phyloP scores from a whole-genome alignment of 768 basidiomycete genomes.

The Lepiota venenata region DNA sequence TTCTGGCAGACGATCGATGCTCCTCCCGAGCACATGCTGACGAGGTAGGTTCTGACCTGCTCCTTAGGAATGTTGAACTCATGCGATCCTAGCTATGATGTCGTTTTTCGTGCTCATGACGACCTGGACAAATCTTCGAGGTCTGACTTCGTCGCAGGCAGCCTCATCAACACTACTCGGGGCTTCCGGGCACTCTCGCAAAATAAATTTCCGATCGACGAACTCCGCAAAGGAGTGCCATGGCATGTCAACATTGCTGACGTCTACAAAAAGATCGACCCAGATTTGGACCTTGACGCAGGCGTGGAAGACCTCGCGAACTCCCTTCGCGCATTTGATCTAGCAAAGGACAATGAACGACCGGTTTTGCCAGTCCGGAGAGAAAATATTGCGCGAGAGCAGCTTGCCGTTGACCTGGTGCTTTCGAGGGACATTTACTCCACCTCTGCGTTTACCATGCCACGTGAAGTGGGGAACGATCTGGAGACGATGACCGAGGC shows the following conservation, averaged over 20 bases:
- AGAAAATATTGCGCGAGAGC: conserved; percentile 55
- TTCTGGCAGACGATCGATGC: conserved; percentile 54
- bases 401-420: conserved; percentile 59
- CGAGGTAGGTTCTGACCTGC: conserved; percentile 40
- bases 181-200: conserved; percentile 51
- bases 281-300: conserved; percentile 29
- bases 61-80: not conserved
- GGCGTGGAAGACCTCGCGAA: conserved; percentile 29
- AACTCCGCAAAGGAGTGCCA: conserved; percentile 35
- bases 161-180: conserved; percentile 44
- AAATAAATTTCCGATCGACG: conserved; percentile 39
- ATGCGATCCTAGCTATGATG: conserved; percentile 49
- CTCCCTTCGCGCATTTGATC: conserved; percentile 39
- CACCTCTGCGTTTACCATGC: conserved; percentile 32
- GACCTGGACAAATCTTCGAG: conserved; percentile 40
- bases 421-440: conserved; percentile 60
- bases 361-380: conserved; percentile 37
- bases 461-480: conserved; percentile 23
- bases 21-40: conserved; percentile 52
- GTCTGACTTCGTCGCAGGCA: conserved; percentile 58
- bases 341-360: conserved; percentile 33
- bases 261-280: conserved; percentile 40
- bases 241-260: conserved; percentile 54
- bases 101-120: conserved; percentile 51
- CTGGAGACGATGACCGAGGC: conserved; percentile 59